phyloP scores from a whole-genome alignment of 1,284 basidiomycete genomes.

The Heterobasidion occidentale region DNA sequence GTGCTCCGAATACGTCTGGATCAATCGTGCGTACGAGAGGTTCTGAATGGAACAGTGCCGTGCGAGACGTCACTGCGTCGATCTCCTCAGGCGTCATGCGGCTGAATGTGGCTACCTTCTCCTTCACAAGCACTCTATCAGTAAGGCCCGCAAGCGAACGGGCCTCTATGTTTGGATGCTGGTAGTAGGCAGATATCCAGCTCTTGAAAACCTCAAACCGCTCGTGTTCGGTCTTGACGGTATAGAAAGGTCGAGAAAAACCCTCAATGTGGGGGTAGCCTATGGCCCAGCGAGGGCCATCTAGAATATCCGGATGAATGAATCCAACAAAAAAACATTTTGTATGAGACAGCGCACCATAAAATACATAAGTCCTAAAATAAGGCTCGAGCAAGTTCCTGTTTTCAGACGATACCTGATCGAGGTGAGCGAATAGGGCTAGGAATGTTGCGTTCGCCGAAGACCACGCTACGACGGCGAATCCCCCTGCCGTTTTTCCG shows the following conservation, averaged over 20 bases:
- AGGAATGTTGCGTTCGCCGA: slow-evolving; percentile 25
- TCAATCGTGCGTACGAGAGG: not conserved
- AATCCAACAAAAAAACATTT: not conserved
- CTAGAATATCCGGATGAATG: not conserved
- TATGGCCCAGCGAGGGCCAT: not conserved
- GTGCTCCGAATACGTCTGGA: not conserved
- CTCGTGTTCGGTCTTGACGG: not conserved
- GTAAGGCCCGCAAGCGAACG: not conserved
- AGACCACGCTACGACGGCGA: not conserved
- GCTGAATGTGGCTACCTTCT: not conserved
- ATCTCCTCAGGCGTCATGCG: not conserved
- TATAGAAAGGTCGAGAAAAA: not conserved
- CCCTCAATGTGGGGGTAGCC: not conserved
- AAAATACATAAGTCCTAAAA: not conserved
- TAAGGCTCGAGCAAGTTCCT: not conserved
- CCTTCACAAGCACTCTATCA: not conserved
- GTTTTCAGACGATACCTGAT: not conserved
- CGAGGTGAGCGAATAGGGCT: not conserved
- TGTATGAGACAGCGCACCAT: not conserved
- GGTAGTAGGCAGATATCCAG: slow-evolving; percentile 1
- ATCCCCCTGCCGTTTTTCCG: not conserved
- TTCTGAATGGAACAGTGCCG: not conserved
- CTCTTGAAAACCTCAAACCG: not conserved
- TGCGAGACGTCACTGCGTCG: not conserved
- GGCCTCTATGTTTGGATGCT: not conserved